Evolutionary conservation across 352 stramenopile genomes (phyloP), one percentile per base, ranked within the genome.

Genomic region (Phytopythium oedochilum): DNA sequence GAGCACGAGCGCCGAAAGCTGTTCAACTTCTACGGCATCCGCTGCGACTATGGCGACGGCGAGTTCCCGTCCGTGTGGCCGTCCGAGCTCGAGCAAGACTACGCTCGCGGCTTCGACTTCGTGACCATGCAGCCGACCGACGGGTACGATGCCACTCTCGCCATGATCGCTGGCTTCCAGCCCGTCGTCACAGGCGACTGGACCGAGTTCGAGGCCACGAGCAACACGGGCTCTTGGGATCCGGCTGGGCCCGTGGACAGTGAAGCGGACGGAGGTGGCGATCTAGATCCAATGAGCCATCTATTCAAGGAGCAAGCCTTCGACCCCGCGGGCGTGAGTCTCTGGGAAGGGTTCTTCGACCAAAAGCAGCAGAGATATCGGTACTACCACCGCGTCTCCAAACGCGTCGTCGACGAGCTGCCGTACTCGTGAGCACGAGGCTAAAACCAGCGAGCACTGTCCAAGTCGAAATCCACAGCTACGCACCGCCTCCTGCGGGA

Each of bases 1-100:
- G 23, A 61, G 1, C 94, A 98, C 64, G 35, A 64, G 28, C 94
- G 81, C 40, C 77, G 89, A 12, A 71, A 75, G 28, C 53, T 98
- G 14, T 98, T 96, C 71, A 92, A 98, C 72, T 97, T 78, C 55
- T 98, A 97, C 61, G 85, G 78, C 26, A 81, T 81, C 26, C 80
- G 92, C n/a, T 79, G 94, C 39, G 92, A 98, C 63, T 97, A 96
- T 46, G 86, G 86, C 53, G 86, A 97, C 55, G 89, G 88, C 26
- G 82, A 88, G 10, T 97, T 97, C 53, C 88, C 89, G 15, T 96
- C 85, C 12, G 71, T 79, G 28, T 97, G 91, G 91, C 91, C 87
- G 11, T 85, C 85, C 0, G 91, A 97, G 48, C 85, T 94, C 8
- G 57, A 83, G 9, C 88, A 97, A 55, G 91, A 96, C 62, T 62